Conservation (phyloP, 2,329 filamentous ascomycete species). For the Diaporthe caulivora region DNA sequence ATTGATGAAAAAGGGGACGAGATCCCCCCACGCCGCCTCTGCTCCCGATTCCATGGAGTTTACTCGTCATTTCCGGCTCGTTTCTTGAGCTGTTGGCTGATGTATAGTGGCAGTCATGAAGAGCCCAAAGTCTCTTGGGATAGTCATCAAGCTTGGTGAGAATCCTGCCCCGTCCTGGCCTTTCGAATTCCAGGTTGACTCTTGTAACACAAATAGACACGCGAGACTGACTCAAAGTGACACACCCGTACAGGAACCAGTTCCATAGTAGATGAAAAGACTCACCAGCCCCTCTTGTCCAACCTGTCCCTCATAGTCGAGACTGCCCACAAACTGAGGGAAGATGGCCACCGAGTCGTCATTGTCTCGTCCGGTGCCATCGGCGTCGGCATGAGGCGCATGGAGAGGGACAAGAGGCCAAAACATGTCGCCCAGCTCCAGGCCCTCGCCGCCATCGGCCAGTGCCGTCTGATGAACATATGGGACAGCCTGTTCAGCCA, state of each 20-base stretch:
- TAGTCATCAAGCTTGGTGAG: slow-evolving; percentile 91
- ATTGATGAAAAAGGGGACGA: background rate
- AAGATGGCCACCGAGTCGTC: slow-evolving; percentile 94
- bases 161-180: background rate
- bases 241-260: slow-evolving; percentile 78
- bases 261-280: slow-evolving; percentile 98
- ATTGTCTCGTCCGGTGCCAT: slow-evolving; percentile 98
- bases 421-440: slow-evolving; percentile 91
- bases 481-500: slow-evolving; percentile 95
- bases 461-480: slow-evolving; percentile 93
- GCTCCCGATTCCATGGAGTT: background rate
- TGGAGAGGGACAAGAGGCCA: slow-evolving; percentile 88
- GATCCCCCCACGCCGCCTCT: background rate
- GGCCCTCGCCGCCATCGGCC: slow-evolving; percentile 94
- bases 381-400: slow-evolving; percentile 89
- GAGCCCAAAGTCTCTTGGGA: slow-evolving; percentile 73
- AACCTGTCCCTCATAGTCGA: slow-evolving; percentile 94
- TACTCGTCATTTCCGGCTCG: slow-evolving; percentile 16
- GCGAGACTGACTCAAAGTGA: slow-evolving; percentile 31
- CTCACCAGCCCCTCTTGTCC: slow-evolving; percentile 91
- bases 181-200: background rate
- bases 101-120: slow-evolving; percentile 70
- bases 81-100: slow-evolving; percentile 43
- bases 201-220: background rate
- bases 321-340: slow-evolving; percentile 86